These are phyloP conservation scores for Cynanchum wilfordii DNA, from an alignment of 257 asterid genomes.

Conservation along the genomic window DNA sequence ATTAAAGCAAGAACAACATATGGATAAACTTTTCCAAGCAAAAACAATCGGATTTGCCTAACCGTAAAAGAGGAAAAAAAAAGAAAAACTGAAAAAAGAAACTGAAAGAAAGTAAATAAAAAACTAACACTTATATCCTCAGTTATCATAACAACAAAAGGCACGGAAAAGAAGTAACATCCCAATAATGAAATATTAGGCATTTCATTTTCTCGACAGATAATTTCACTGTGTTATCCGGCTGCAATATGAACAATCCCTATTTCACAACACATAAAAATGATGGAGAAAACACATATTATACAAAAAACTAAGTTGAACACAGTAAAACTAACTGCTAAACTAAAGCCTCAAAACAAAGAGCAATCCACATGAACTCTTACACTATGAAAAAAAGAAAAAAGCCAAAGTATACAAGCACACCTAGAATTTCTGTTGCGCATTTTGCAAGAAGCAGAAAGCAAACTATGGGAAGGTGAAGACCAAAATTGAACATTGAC, in stretches of 20 bases:
- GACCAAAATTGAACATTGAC: constrained; percentile 36
- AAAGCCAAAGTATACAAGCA: neutral
- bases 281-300: neutral
- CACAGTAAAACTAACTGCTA: neutral
- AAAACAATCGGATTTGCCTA: neutral
- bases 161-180: neutral
- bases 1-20: neutral
- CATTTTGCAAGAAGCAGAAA: constrained; percentile 54
- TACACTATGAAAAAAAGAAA: neutral
- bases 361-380: neutral
- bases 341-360: neutral
- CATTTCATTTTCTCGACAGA: neutral
- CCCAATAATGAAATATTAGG: neutral
- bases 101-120: neutral
- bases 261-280: neutral
- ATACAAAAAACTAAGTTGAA: neutral
- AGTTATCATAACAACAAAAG: neutral
- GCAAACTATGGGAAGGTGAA: constrained; percentile 38
- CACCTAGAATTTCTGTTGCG: constrained; percentile 76
- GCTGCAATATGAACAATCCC: neutral
- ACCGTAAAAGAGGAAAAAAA: neutral
- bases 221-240: neutral
- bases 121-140: neutral
- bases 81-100: neutral
- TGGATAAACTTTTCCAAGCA: neutral